phyloP scores from a whole-genome alignment of 2,329 filamentous ascomycete genomes.

The Hypoxylon sp. region DNA sequence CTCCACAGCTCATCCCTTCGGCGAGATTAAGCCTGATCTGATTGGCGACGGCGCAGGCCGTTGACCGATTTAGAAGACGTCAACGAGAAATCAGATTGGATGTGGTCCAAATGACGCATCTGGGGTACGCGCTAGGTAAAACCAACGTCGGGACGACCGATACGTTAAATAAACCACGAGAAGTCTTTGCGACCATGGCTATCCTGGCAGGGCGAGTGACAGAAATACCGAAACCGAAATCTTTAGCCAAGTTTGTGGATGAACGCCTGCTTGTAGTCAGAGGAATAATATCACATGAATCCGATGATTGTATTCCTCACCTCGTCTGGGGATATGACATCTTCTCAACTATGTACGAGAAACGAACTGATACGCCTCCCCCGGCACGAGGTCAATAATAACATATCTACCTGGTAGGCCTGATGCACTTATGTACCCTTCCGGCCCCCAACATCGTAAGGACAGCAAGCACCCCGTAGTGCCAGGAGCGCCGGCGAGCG shows the following conservation, averaged over 20 bases:
- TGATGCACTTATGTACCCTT: not conserved
- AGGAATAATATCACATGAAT: conserved; percentile 21
- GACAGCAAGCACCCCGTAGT: conserved; percentile 14
- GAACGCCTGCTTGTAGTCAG: conserved; percentile 9
- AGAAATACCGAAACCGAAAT: conserved; percentile 21
- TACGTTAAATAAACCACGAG: conserved; percentile 21
- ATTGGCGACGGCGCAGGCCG: conserved; percentile 27
- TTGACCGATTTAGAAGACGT: conserved; percentile 24
- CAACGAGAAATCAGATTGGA: conserved; percentile 24
- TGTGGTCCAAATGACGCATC: conserved; percentile 33
- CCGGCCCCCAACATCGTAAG: not conserved
- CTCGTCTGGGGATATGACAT: conserved; percentile 14
- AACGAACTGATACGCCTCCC: too few relatives aligned
- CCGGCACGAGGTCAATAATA: too few relatives aligned
- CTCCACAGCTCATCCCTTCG: conserved; percentile 24
- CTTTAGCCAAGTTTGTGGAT: too few relatives aligned
- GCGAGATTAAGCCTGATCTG: conserved; percentile 20
- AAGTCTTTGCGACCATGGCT: conserved; percentile 21
- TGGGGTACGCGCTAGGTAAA: conserved; percentile 34
- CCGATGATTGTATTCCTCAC: conserved; percentile 3
- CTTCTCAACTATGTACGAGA: too few relatives aligned
- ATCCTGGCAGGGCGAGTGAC: conserved; percentile 12
- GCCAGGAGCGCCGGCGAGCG: conserved; percentile 19
- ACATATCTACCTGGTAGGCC: not conserved
- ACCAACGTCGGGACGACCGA: conserved; percentile 31